Conservation (phyloP, 2,329 filamentous ascomycete species). For the Didymella segeticola region DNA sequence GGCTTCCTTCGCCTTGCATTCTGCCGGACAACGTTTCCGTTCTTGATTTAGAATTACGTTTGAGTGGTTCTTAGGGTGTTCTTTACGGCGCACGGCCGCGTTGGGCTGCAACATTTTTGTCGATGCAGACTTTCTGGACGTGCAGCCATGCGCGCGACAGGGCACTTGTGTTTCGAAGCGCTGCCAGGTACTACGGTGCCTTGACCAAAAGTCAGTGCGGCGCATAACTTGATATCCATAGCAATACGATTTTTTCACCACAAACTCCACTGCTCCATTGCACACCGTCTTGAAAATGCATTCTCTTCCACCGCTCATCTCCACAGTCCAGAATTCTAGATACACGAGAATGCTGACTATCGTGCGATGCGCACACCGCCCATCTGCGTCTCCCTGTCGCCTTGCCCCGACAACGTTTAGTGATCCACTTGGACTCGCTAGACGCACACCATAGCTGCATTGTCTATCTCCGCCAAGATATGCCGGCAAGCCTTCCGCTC, state of each 20-base stretch:
- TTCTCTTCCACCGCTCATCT: conserved; percentile 2
- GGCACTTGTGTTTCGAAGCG: conserved; percentile 16
- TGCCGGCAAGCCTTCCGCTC: conserved; percentile 20
- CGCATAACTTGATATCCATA: conserved; percentile 12
- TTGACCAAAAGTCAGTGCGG: conserved; percentile 7
- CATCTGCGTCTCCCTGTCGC: conserved; percentile 9
- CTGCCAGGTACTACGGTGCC: conserved; percentile 14
- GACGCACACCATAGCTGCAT: conserved; percentile 6
- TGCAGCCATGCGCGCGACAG: conserved; percentile 7
- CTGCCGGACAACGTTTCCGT: conserved; percentile 9
- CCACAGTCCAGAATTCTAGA: neutral
- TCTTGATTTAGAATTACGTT: conserved; percentile 20
- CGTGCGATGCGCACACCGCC: conserved; percentile 10
- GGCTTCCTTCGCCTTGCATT: conserved; percentile 21
- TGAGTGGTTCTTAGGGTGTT: conserved; percentile 17
- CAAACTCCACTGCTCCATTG: conserved; percentile 1
- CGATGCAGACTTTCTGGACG: conserved; percentile 10
- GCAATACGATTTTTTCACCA: conserved; percentile 13
- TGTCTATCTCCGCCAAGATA: conserved; percentile 18
- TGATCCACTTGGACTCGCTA: conserved; percentile 12
- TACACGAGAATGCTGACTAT: neutral
- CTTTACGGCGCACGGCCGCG: conserved; percentile 19
- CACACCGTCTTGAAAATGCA: conserved; percentile 4
- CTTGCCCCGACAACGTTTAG: conserved; percentile 6
- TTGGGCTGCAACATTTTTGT: conserved; percentile 26